These are phyloP conservation scores for Dictyostelium purpureum DNA, from an alignment of 78 protist species.

Conservation along the genomic window DNA sequence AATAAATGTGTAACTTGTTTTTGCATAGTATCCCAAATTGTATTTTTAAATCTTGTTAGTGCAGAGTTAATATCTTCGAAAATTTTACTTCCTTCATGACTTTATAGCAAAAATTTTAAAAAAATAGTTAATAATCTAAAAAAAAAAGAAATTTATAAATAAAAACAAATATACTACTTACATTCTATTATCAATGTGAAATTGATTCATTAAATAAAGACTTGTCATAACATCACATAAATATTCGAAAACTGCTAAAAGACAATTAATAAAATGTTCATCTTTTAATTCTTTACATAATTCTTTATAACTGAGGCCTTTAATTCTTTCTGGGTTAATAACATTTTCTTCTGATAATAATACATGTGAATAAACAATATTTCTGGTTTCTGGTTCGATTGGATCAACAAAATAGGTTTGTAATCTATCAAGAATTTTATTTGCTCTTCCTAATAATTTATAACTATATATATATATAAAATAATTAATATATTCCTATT, in stretches of 20 bases:
- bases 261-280: constrained; percentile 69
- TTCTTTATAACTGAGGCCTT: constrained; percentile 37
- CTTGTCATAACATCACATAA: constrained; percentile 71
- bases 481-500: background rate
- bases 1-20: constrained; percentile 32
- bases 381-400: constrained; percentile 74
- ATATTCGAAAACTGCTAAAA: constrained; percentile 62
- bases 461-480: constrained; percentile 1
- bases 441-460: constrained; percentile 34
- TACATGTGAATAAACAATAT: constrained; percentile 68
- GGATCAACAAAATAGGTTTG: constrained; percentile 70
- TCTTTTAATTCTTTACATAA: constrained; percentile 22
- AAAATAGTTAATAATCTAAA: background rate
- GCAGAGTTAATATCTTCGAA: constrained; percentile 56
- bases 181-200: constrained; percentile 48
- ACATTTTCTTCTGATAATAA: constrained; percentile 32
- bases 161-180: background rate
- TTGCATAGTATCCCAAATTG: constrained; percentile 77
- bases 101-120: background rate
- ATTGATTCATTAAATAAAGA: constrained; percentile 70
- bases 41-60: constrained; percentile 57
- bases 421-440: constrained; percentile 28
- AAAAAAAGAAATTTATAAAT: background rate
- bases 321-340: constrained; percentile 53
- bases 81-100: constrained; percentile 54